These are phyloP conservation scores for Jasminum sambac DNA, from an alignment of 257 asterid species.

Conservation along the genomic window DNA sequence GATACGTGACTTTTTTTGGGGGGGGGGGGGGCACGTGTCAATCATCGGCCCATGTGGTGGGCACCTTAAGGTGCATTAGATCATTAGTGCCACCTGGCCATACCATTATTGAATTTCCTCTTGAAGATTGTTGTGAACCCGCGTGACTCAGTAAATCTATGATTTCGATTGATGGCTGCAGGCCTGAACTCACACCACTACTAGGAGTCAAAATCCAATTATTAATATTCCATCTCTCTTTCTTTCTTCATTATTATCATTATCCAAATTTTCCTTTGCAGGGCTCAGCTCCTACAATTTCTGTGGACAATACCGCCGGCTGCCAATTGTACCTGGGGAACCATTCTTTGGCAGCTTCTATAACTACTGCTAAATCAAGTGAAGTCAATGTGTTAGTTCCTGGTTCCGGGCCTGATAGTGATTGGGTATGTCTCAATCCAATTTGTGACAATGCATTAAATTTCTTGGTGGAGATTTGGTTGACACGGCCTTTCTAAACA, in stretches of 20 bases:
- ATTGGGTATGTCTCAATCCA: slow-evolving; percentile 67
- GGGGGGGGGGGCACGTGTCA: no score
- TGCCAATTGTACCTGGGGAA: slow-evolving; percentile 90
- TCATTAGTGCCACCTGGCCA: not conserved
- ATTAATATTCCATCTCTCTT: not conserved
- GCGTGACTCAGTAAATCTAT: not conserved
- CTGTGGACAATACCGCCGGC: slow-evolving; percentile 90
- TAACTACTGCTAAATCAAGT: slow-evolving; percentile 94
- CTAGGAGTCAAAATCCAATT: not conserved
- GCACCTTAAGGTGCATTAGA: no score
- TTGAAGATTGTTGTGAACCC: no score
- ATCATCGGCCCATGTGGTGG: no score
- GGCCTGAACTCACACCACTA: not conserved
- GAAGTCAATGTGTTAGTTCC: slow-evolving; percentile 90
- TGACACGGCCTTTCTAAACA: no score
- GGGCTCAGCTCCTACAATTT: slow-evolving; percentile 96
- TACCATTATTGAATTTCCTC: not conserved
- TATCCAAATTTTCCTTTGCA: slow-evolving; percentile 24
- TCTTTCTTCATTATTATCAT: no score
- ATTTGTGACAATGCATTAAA: not conserved
- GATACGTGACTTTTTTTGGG: no score
- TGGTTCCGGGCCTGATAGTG: slow-evolving; percentile 74
- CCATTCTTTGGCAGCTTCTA: slow-evolving; percentile 77
- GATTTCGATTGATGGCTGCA: not conserved
- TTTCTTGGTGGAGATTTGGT: not conserved